Conservation (phyloP, 1,284 basidiomycete species). For the Fistulinella staudtii region DNA sequence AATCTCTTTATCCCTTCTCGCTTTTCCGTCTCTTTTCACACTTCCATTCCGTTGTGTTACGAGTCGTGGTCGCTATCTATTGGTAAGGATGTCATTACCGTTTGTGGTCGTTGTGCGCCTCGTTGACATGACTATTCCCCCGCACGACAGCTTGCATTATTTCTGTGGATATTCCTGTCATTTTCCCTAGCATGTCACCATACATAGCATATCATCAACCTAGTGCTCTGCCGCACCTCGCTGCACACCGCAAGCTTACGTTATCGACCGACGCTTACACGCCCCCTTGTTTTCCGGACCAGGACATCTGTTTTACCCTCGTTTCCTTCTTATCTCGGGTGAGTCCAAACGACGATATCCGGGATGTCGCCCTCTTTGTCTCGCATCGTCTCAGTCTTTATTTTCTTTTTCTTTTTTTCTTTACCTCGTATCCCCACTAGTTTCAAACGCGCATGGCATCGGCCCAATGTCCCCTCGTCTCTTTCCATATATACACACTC, state of each 20-base stretch:
- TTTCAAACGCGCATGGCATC: not conserved
- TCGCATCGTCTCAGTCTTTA: not conserved
- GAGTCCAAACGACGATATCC: not conserved
- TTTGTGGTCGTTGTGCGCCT: not conserved
- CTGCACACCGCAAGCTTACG: not conserved
- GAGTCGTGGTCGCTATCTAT: conserved; percentile 24
- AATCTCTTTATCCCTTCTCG: not conserved
- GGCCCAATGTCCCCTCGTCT: not conserved
- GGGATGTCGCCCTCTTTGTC: not conserved
- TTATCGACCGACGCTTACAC: not conserved
- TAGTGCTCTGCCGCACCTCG: conserved; percentile 18
- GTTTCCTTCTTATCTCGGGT: not conserved
- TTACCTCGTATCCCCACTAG: no score
- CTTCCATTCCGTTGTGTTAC: conserved; percentile 5
- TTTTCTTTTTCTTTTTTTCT: not conserved
- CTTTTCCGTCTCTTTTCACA: not conserved
- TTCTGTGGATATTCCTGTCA: conserved; percentile 31
- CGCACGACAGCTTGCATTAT: conserved; percentile 30
- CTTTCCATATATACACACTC: not conserved
- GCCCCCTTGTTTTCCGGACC: no score
- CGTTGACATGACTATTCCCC: conserved; percentile 8
- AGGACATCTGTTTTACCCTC: no score
- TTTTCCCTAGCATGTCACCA: conserved; percentile 22
- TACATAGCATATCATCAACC: conserved; percentile 29
- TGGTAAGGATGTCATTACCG: conserved; percentile 12